Base-by-base conservation (phyloP, 768 basidiomycete genomes). In the Mycena rebaudengoi region DNA sequence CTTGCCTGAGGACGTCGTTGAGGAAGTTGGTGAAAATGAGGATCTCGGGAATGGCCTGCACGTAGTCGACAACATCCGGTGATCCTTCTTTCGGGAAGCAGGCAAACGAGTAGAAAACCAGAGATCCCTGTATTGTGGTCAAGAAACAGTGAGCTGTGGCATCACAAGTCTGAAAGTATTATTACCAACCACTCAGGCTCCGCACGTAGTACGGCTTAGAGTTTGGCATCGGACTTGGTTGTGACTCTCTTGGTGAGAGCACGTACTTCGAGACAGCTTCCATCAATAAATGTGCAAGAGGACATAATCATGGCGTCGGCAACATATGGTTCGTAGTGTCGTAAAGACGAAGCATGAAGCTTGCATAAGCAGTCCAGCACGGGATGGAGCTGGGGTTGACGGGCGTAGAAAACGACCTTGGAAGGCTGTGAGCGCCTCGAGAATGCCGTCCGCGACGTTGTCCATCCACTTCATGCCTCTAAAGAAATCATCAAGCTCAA, bases 381-480 rank as follows among this genome's bases (percentile, higher is more conserved):
- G 25, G 43, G 56, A 39, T 57, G 56, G 13, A 35, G 33, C 23
- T 57, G 56, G 23, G 56, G 56, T 7, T 57, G 44, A 0, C 56
- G 44, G 3, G 56, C 30, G 26, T 57, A 48, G 7, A 57, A n/a
- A 45, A 1, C 43, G 32, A 26, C 16, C 23, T 57, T 45, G 43
- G 18, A 57, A 57, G 16, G 30, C 33, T 20, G 43, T 26, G 32
- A 57, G 56, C 21, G 44, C 30, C 56, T 37, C 56, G 21, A 57
- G 21, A 18, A 57, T 57, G 13, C 13, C 44, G 44, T 57, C 56
- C 0, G 56, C 56, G n/a, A 57, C 56, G 18, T 46, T 48, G 44
- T 57, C 56, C 45, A 57, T 57, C 56, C 56, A 57, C 45, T 57
- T 57, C 56, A 57, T 57, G 44, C 56, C 44, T 54, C 52, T 54